Conservation (phyloP, 2,329 filamentous ascomycete genomes). For the Metarhizium anisopliae region DNA sequence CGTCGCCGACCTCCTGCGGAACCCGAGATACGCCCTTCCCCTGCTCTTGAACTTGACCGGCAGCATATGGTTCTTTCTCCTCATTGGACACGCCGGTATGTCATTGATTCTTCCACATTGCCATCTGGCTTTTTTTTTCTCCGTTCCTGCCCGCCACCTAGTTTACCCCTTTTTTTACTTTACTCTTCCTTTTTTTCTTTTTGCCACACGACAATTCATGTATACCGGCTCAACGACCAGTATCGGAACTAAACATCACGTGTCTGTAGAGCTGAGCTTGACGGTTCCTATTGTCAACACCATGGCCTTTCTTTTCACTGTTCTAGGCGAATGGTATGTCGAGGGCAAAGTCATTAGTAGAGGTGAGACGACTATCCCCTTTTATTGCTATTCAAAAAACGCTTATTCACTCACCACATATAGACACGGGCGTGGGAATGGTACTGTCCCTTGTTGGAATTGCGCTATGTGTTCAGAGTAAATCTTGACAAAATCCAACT, state of each 20-base stretch:
- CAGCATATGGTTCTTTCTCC: constrained; percentile 91
- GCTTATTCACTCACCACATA: background rate
- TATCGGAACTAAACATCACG: background rate
- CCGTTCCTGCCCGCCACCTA: background rate
- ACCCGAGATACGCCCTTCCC: constrained; percentile 77
- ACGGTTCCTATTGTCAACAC: constrained; percentile 95
- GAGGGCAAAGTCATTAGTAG: constrained; percentile 83
- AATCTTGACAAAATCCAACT: constrained; percentile 22
- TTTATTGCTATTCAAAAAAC: background rate
- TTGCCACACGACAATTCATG: background rate
- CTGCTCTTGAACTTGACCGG: constrained; percentile 83
- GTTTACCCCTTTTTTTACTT: background rate
- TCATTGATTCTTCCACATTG: no score
- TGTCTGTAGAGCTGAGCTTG: constrained; percentile 65
- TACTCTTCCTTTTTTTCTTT: background rate
- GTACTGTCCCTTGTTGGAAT: constrained; percentile 69
- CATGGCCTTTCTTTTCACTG: constrained; percentile 90
- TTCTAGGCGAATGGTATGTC: constrained; percentile 89
- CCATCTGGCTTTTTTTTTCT: background rate
- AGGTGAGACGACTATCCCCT: constrained; percentile 28
- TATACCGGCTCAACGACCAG: no score
- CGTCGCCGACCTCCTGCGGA: constrained; percentile 67
- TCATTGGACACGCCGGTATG: constrained; percentile 83
- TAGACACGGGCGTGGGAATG: constrained; percentile 82
- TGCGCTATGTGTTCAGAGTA: constrained; percentile 70